These are phyloP conservation scores for Cutaneotrichosporon dermatis DNA, from an alignment of 1,284 basidiomycete species.

Conservation along the genomic window DNA sequence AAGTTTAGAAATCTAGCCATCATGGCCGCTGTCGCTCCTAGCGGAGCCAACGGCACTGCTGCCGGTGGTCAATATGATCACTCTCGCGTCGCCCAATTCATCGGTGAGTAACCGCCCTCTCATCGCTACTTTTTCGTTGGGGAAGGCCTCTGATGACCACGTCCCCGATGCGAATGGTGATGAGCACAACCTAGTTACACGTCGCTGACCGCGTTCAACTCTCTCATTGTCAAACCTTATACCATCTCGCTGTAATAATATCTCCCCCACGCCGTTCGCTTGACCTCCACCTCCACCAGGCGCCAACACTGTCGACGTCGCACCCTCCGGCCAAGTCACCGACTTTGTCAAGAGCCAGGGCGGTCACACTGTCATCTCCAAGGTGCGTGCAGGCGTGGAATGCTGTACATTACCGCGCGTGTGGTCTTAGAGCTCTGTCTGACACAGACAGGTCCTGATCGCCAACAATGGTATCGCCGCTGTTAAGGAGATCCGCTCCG, in stretches of 20 bases:
- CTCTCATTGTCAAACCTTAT: no score
- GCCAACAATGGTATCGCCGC: conserved; percentile 99
- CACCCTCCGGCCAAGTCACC: conserved; percentile 69
- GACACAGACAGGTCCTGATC: conserved; percentile 70
- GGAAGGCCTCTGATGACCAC: neutral
- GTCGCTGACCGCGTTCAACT: no score
- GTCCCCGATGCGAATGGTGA: no score
- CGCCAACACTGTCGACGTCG: conserved; percentile 83
- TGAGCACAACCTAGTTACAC: no score
- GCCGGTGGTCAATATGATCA: conserved; percentile 46
- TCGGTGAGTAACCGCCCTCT: conserved; percentile 53
- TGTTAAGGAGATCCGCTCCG: conserved; percentile 97
- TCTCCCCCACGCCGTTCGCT: neutral
- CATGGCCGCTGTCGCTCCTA: conserved; percentile 26
- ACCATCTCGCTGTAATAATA: neutral
- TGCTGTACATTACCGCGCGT: no score
- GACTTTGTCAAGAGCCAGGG: conserved; percentile 91
- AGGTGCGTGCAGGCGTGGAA: conserved; percentile 56
- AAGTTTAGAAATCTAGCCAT: conserved; percentile 5
- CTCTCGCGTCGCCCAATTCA: conserved; percentile 74
- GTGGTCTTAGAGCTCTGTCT: no score
- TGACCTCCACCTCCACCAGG: conserved; percentile 55
- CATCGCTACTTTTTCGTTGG: neutral
- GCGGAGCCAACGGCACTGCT: conserved; percentile 17
- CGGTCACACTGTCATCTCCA: conserved; percentile 98